Base-by-base conservation (phyloP, 768 basidiomycete species). In the Leccinum uliginosum region DNA sequence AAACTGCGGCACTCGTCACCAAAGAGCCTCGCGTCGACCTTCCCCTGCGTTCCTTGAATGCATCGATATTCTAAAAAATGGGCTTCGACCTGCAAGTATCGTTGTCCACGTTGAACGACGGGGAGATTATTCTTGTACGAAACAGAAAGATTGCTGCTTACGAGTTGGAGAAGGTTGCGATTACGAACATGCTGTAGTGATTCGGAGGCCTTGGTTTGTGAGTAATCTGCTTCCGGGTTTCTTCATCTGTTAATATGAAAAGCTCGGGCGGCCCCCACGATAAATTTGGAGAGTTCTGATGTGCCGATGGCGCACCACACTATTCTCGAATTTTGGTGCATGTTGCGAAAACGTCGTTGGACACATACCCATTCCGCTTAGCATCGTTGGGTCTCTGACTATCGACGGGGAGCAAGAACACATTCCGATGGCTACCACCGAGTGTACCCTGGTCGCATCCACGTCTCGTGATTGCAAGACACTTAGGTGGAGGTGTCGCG, bases 341-440 rank as follows among this genome's bases (percentile, higher is more conserved):
- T 99, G 97, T 75, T 99, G 97, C 74, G 97, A 99, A 75, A 98
- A 99, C 71, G 97, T 99, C 54, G 84, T 98, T 49, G 97, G 97
- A 30, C 98, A 91, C 72, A 93, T 98, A 71, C 97, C 97, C 43
- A 74, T 99, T 35, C 97, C 97, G 0, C 86, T 98, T 51, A 96
- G 97, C 62, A 88, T 98, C 58, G 97, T 97, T 14, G 97, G 97
- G 3, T 97, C 97, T 3, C 84, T 99, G 34, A 89, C 83, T 45
- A 82, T 99, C 68, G 97, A 99, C 65, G 93, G 91, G 29, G 75
- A 81, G 44, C 74, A 86, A 48, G 85, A 85, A 65, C 96, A 86
- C 38, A 95, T 99, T 65, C 97, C 97, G 7, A 98, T 99, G 97
- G 97, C 97, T 44, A 99, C 97, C 4, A 94, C 97, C 19, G 97